These are phyloP conservation scores for Colletotrichum sp. DNA, from an alignment of 2,329 filamentous ascomycete genomes.

Conservation along the genomic window DNA sequence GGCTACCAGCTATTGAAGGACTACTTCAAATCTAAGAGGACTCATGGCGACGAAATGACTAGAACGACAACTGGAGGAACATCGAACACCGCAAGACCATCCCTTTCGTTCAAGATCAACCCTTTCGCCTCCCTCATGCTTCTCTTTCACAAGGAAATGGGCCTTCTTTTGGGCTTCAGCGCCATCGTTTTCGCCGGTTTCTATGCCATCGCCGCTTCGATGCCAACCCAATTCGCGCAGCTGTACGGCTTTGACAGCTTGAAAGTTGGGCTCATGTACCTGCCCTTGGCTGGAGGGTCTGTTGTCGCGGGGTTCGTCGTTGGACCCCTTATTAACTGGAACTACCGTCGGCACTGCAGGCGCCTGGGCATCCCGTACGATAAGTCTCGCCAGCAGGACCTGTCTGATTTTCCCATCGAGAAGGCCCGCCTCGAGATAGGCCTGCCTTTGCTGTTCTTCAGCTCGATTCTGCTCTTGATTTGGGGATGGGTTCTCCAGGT, in stretches of 20 bases:
- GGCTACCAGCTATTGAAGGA: conserved; percentile 29
- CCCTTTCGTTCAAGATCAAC: conserved; percentile 44
- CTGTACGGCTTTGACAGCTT: conserved; percentile 66
- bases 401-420: conserved; percentile 56
- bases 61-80: conserved; percentile 1
- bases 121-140: conserved; percentile 44
- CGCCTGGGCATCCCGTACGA: conserved; percentile 57
- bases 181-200: conserved; percentile 55
- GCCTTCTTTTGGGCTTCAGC: conserved; percentile 47
- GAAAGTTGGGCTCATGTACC: conserved; percentile 57
- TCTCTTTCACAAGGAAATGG: conserved; percentile 45
- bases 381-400: conserved; percentile 54
- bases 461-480: conserved; percentile 47
- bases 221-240: conserved; percentile 45
- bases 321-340: conserved; percentile 68
- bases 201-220: conserved; percentile 50
- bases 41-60: neutral
- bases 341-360: conserved; percentile 67
- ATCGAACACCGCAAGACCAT: conserved; percentile 21
- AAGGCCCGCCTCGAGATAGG: conserved; percentile 53
- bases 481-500: conserved; percentile 60
- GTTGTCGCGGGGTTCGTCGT: conserved; percentile 47
- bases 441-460: conserved; percentile 55
- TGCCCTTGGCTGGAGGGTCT: conserved; percentile 56
- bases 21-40: conserved; percentile 9